Evolutionary conservation across 2,329 filamentous ascomycete species (phyloP).

Genomic region (Apiospora kogelbergensis): DNA sequence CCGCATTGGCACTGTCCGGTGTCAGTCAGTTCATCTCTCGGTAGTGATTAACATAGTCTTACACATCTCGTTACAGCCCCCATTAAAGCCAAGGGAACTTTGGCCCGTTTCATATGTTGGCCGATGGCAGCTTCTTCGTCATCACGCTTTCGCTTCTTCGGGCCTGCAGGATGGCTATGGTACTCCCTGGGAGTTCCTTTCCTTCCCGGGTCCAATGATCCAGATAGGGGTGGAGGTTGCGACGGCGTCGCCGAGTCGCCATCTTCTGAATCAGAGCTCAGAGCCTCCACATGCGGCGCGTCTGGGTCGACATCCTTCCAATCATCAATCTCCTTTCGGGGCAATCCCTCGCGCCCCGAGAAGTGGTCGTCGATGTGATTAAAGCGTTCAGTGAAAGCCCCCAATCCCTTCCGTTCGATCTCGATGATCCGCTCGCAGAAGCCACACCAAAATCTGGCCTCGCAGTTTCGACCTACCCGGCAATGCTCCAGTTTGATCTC

Average conservation of each 20-base stretch:
- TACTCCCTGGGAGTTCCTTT: neutral
- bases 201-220: neutral
- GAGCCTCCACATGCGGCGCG: slow-evolving; percentile 10
- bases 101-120: slow-evolving; percentile 7
- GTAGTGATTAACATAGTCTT: slow-evolving; percentile 1
- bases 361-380: slow-evolving; percentile 78
- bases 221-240: neutral
- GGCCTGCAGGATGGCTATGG: neutral
- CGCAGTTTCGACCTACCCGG: slow-evolving; percentile 64
- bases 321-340: slow-evolving; percentile 48
- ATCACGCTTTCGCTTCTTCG: slow-evolving; percentile 12
- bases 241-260: slow-evolving; percentile 5
- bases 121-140: neutral
- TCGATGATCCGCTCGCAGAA: slow-evolving; percentile 66
- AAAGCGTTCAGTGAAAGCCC: slow-evolving; percentile 57
- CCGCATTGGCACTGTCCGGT: slow-evolving; percentile 23
- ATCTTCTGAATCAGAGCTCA: slow-evolving; percentile 21
- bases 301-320: slow-evolving; percentile 49
- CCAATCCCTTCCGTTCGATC: slow-evolving; percentile 48
- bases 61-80: slow-evolving; percentile 12
- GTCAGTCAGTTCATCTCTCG: neutral
- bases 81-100: neutral
- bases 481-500: slow-evolving; percentile 50
- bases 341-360: slow-evolving; percentile 45
- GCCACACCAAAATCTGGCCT: slow-evolving; percentile 80